Evolutionary conservation across 192 early-diverging fungal species (phyloP).

Genomic region (Coemansia sp.): DNA sequence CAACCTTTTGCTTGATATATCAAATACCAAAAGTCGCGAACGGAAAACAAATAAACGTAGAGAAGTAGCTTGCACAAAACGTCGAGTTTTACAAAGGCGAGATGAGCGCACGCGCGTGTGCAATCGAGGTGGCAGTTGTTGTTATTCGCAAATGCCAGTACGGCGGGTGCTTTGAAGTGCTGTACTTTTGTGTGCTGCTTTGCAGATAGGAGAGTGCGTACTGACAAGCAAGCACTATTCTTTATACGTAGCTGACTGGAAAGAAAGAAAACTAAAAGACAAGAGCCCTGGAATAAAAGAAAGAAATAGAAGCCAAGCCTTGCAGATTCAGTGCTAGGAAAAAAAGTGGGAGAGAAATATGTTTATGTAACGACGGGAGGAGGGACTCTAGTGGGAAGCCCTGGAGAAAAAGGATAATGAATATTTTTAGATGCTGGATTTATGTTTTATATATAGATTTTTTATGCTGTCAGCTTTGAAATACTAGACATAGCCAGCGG

Average conservation of each 20-base stretch:
- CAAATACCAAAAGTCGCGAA: background rate
- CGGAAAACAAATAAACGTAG: background rate
- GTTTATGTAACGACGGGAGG: background rate
- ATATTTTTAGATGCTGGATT: background rate
- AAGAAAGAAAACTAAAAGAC: background rate
- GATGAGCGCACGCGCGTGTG: background rate
- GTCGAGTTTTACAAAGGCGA: background rate
- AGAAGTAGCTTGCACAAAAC: background rate
- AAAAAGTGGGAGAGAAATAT: background rate
- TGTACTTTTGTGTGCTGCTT: constrained; percentile 6
- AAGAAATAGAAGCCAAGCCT: constrained; percentile 5
- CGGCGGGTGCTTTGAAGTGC: background rate
- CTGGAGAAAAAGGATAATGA: background rate
- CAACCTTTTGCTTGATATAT: background rate
- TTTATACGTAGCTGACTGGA: constrained; percentile 4
- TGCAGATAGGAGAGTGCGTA: constrained; percentile 1
- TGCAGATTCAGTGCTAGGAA: constrained; percentile 1
- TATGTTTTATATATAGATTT: background rate
- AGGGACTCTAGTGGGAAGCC: too few relatives aligned
- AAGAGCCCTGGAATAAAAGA: background rate
- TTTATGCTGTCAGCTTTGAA: background rate
- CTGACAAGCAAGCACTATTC: constrained; percentile 5
- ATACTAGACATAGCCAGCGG: background rate
- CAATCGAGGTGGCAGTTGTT: background rate
- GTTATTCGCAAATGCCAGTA: background rate